phyloP scores from a whole-genome alignment of 345 rosid species.

The Iberis pinnata region DNA sequence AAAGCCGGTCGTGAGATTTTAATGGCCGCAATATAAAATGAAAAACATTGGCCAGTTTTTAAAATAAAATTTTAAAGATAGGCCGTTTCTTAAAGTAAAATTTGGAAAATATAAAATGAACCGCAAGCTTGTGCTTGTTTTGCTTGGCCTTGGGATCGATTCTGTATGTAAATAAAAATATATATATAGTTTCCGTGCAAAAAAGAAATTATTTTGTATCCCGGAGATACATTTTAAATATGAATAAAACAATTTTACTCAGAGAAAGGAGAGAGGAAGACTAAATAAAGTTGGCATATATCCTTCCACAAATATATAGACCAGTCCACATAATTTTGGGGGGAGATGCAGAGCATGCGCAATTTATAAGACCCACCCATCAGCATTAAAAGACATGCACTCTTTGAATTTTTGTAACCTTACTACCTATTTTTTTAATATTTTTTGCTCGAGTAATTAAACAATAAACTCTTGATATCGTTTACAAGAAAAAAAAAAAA shows the following conservation, averaged over 20 bases:
- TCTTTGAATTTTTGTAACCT: slow-evolving; percentile 5
- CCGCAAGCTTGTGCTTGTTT: too few species aligned
- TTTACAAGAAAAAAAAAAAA: not conserved
- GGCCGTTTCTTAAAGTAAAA: too few species aligned
- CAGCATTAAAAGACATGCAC: not conserved
- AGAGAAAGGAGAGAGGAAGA: not conserved
- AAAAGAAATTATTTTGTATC: not conserved
- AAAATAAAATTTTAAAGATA: too few species aligned
- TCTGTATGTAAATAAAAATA: not conserved
- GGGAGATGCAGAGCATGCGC: slow-evolving; percentile 12
- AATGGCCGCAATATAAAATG: too few species aligned
- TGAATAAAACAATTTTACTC: not conserved
- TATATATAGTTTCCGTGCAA: not conserved
- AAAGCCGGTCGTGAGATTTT: too few species aligned
- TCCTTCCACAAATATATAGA: slow-evolving; percentile 11
- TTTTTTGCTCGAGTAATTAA: too few species aligned
- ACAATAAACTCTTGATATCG: not conserved
- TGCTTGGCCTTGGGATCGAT: too few species aligned
- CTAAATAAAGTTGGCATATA: slow-evolving; percentile 6
- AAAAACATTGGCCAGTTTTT: too few species aligned
- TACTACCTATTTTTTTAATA: not conserved
- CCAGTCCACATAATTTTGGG: slow-evolving; percentile 17
- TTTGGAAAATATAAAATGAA: too few species aligned
- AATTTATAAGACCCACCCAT: slow-evolving; percentile 7
- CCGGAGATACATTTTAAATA: slow-evolving; percentile 1